These are phyloP conservation scores for Cicer judaicum DNA, from an alignment of 306 rosid genomes.

Conservation along the genomic window DNA sequence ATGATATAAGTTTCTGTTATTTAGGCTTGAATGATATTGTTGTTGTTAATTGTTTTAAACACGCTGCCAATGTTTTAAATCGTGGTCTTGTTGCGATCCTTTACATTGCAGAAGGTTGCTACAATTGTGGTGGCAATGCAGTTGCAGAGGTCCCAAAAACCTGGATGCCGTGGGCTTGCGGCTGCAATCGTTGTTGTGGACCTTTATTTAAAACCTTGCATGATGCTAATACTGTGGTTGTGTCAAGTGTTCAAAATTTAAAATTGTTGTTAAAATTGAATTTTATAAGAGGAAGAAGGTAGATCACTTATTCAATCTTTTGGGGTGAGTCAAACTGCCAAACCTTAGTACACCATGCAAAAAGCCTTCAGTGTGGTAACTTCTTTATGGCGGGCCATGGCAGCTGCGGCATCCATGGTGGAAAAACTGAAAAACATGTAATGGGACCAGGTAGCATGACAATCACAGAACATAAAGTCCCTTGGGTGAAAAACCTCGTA, in stretches of 20 bases:
- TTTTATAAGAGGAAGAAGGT: conserved; percentile 18
- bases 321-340: not conserved
- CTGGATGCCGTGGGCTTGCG: not conserved
- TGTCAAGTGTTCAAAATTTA: not conserved
- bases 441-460: conserved; percentile 4
- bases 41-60: not conserved
- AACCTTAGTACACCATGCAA: not conserved
- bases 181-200: not conserved
- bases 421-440: not conserved
- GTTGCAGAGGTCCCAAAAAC: not conserved
- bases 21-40: not conserved
- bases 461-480: not conserved
- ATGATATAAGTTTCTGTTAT: not conserved
- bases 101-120: not conserved
- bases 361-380: not conserved
- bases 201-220: not conserved
- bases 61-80: not conserved
- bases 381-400: not conserved
- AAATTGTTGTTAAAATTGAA: conserved; percentile 10
- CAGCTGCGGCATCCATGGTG: not conserved
- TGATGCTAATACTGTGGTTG: not conserved
- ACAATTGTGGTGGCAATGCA: not conserved
- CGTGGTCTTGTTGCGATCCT: not conserved
- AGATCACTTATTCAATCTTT: not conserved
- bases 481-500: not conserved